Base-by-base conservation (phyloP, 495 filamentous ascomycete genomes). In the Pseudomonodictys pantanalensis region DNA sequence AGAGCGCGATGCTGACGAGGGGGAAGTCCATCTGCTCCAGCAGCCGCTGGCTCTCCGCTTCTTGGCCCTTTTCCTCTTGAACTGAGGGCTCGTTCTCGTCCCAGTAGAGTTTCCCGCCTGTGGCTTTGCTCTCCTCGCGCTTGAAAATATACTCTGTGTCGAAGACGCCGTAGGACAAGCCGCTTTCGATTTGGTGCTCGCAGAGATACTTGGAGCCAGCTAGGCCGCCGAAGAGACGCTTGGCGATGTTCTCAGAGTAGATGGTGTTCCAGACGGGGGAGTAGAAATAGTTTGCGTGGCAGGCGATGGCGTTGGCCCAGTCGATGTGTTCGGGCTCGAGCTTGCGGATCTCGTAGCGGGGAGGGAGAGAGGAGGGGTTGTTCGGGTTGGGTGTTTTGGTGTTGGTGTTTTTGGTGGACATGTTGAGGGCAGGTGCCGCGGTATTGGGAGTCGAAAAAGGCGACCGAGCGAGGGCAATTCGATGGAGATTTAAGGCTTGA, bases 11-110 rank as follows among this genome's bases (percentile, higher is more conserved):
- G 1, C 69, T 72, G 0, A 75, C 75, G 1, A 78, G 69, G 0
- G 77, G 77, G 57, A 74, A 75, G 55, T 78, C 76, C 73, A 78
- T 80, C 28, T 76, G 72, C 58, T 72, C 64, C 73, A 77, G 75
- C 35, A 80, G 56, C 17, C 58, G 69, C 51, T 77, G 72, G 35
- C 77, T 58, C 43, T 75, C 72, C 23, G 71, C 71, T 23, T 59
- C 61, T 0, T 56, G 41, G 24, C 53, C 60, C 41, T 35, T 1
- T 18, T 35, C 26, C 12, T 45, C 51, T 41, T 51, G 35, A 1
- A 57, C 29, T 3, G 39, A 15, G 3, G 35, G 24, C 32, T 64
- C 61, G 6, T 7, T 44, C 9, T 46, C 60, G 29, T 78, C 69
- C 75, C 73, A 80, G 70, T 73, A 76, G 20, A 78, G 69, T 9